phyloP scores from a whole-genome alignment of 2,329 filamentous ascomycete genomes.

The Penicillium decumbens region DNA sequence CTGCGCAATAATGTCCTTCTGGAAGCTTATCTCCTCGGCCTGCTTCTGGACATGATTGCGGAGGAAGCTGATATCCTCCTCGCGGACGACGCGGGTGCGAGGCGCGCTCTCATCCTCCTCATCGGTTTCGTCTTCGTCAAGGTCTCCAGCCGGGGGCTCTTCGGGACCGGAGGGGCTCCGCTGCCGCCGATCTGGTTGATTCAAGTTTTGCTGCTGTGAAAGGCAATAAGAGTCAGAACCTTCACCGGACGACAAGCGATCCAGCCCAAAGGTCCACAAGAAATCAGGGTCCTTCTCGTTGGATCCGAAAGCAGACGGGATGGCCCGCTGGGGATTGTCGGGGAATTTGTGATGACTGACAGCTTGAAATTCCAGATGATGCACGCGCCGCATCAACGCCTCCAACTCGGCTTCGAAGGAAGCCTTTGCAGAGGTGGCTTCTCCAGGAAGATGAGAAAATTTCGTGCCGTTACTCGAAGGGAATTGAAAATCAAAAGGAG shows the following conservation, averaged over 20 bases:
- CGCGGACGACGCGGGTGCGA: constrained; percentile 54
- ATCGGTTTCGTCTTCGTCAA: constrained; percentile 35
- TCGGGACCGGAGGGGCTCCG: constrained; percentile 32
- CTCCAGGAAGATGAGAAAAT: constrained; percentile 69
- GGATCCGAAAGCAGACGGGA: constrained; percentile 58
- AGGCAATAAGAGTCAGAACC: constrained; percentile 33
- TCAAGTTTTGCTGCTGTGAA: constrained; percentile 37
- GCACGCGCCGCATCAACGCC: constrained; percentile 70
- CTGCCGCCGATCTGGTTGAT: constrained; percentile 36
- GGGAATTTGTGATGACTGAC: constrained; percentile 55
- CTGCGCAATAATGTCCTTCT: constrained; percentile 77
- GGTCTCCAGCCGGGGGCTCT: constrained; percentile 26
- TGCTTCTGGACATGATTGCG: constrained; percentile 90
- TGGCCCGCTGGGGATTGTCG: constrained; percentile 70
- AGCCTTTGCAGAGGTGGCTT: constrained; percentile 68
- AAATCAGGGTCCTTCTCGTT: constrained; percentile 42
- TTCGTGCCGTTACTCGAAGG: constrained; percentile 47
- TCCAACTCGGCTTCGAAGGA: constrained; percentile 77
- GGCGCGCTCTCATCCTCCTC: constrained; percentile 51
- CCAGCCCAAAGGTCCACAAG: constrained; percentile 33
- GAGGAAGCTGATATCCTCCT: constrained; percentile 78
- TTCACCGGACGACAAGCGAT: constrained; percentile 32
- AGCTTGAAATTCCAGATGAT: constrained; percentile 75
- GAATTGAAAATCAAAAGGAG: constrained; percentile 36
- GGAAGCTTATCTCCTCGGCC: constrained; percentile 82